phyloP scores from a whole-genome alignment of 1,284 basidiomycete genomes.

The Phylloporus gajari region DNA sequence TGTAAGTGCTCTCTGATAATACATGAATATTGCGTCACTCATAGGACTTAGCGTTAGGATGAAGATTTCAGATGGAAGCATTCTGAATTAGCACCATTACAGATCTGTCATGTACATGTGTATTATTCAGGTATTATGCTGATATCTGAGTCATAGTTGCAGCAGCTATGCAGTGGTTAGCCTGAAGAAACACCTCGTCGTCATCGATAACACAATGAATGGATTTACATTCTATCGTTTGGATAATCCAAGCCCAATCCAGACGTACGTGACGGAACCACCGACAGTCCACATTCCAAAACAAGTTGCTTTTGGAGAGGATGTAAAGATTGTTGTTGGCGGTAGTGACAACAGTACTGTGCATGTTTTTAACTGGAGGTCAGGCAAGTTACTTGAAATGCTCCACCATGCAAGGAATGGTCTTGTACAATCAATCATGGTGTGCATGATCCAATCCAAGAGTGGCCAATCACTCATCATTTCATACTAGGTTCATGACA shows the following conservation, averaged over 20 bases:
- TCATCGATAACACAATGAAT: conserved; percentile 19
- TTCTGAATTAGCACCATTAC: too few relatives aligned
- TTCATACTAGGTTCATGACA: conserved; percentile 2
- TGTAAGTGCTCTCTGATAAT: background rate
- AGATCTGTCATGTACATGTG: too few relatives aligned
- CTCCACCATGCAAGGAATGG: background rate
- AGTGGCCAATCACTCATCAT: too few relatives aligned
- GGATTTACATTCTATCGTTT: conserved; percentile 20
- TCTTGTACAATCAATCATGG: conserved; percentile 15
- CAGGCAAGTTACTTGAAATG: conserved; percentile 2
- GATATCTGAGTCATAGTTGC: background rate
- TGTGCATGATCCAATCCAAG: background rate
- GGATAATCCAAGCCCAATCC: background rate
- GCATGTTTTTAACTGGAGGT: conserved; percentile 21
- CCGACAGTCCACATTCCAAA: conserved; percentile 10
- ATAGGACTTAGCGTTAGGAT: too few relatives aligned
- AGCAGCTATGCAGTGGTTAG: conserved; percentile 12
- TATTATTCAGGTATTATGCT: too few relatives aligned
- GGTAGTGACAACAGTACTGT: conserved; percentile 19
- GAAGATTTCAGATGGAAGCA: too few relatives aligned
- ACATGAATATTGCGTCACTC: too few relatives aligned
- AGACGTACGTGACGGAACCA: conserved; percentile 12
- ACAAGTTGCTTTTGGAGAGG: conserved; percentile 25
- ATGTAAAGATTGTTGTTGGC: conserved; percentile 17
- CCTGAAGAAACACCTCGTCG: conserved; percentile 8